Evolutionary conservation across 2,329 filamentous ascomycete genomes (phyloP).

Genomic region (Apiospora rasikravindrae): DNA sequence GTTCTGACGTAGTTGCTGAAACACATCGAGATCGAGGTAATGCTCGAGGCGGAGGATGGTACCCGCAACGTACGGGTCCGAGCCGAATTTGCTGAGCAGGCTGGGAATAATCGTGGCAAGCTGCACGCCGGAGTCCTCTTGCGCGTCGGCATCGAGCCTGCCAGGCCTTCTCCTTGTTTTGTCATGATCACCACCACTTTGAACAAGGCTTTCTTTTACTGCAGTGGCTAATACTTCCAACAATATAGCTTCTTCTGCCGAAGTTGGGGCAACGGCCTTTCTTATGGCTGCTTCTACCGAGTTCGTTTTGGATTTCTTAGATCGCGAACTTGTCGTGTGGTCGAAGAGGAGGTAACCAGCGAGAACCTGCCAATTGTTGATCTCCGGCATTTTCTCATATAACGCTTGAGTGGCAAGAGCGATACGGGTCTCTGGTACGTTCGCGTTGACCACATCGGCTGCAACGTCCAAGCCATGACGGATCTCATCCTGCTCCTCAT

Average conservation of each 20-base stretch:
- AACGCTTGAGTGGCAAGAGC: slow-evolving; percentile 85
- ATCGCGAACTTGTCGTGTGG: slow-evolving; percentile 71
- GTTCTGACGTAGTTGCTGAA: slow-evolving; percentile 88
- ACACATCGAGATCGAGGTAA: slow-evolving; percentile 83
- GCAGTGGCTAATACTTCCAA: slow-evolving; percentile 86
- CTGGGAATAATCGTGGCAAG: slow-evolving; percentile 81
- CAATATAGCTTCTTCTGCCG: slow-evolving; percentile 81
- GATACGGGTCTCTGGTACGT: slow-evolving; percentile 78
- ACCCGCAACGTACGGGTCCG: slow-evolving; percentile 84
- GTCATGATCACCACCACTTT: slow-evolving; percentile 68
- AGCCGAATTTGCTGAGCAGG: slow-evolving; percentile 90
- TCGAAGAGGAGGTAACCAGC: slow-evolving; percentile 92
- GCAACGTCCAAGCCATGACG: slow-evolving; percentile 55
- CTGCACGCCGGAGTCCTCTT: slow-evolving; percentile 79
- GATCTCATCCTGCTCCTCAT: slow-evolving; percentile 58
- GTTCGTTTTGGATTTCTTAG: slow-evolving; percentile 59
- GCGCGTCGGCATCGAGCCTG: slow-evolving; percentile 70
- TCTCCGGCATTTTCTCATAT: slow-evolving; percentile 80
- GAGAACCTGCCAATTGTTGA: slow-evolving; percentile 86
- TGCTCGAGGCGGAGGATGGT: slow-evolving; percentile 86
- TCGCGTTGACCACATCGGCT: slow-evolving; percentile 63
- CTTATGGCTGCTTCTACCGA: slow-evolving; percentile 70
- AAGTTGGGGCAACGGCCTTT: slow-evolving; percentile 72
- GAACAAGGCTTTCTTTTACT: slow-evolving; percentile 75
- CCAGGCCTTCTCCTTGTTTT: slow-evolving; percentile 62